These are phyloP conservation scores for Acanthamoeba quina DNA, from an alignment of 208 protist species.

Conservation along the genomic window DNA sequence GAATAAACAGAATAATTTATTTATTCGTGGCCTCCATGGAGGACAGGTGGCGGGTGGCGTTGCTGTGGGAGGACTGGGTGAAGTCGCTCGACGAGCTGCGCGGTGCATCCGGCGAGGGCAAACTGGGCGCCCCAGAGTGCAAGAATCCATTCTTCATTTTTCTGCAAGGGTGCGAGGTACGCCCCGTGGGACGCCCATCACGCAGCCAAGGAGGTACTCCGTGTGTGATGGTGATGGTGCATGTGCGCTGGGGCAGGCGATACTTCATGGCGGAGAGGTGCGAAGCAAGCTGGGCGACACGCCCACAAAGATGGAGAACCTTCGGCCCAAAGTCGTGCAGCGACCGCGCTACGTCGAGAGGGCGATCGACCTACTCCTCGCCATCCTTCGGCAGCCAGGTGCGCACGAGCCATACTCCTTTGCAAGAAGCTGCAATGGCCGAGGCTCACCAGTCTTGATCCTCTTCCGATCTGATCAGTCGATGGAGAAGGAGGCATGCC, in stretches of 20 bases:
- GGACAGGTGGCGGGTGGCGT: background rate
- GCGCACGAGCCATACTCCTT: background rate
- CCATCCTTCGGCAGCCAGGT: background rate
- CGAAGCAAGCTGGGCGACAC: background rate
- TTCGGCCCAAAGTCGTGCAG: constrained; percentile 21
- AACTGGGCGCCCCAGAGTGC: background rate
- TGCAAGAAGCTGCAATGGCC: background rate
- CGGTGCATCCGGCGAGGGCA: background rate
- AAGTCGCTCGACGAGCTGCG: background rate
- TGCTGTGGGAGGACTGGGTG: constrained; percentile 1
- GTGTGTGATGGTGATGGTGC: too few species aligned
- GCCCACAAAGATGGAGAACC: constrained; percentile 24
- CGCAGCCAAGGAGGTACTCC: too few species aligned
- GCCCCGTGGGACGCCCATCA: too few species aligned
- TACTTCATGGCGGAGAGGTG: background rate
- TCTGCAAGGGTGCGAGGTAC: background rate
- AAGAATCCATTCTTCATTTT: background rate
- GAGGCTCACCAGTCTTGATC: too few species aligned
- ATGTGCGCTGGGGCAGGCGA: background rate
- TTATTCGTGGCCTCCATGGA: too few species aligned
- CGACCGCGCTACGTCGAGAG: background rate
- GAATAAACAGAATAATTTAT: too few species aligned
- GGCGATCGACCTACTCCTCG: background rate
- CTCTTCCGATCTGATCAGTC: too few species aligned
- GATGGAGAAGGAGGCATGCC: background rate